These are phyloP conservation scores for Saussurea involucrata DNA, from an alignment of 129 eudicot species.

Conservation along the genomic window DNA sequence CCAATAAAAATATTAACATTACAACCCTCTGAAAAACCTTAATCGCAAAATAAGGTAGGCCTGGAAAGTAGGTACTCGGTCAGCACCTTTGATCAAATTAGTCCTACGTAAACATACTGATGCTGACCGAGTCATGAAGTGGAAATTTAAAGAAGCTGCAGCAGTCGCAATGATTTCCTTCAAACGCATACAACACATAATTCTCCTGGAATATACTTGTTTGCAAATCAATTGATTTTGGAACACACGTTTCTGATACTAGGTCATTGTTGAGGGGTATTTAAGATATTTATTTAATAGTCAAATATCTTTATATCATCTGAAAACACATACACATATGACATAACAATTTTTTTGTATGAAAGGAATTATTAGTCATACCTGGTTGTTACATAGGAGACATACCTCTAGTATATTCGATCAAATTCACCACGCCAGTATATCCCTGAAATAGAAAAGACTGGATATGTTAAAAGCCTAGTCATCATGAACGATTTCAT, in stretches of 20 bases:
- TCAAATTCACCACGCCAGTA: constrained; percentile 64
- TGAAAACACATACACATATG: not conserved
- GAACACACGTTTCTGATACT: not conserved
- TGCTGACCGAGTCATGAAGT: too few relatives aligned
- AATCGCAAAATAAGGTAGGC: too few relatives aligned
- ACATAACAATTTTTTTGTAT: not conserved
- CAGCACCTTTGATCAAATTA: too few relatives aligned
- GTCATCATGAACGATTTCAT: not conserved
- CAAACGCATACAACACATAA: constrained; percentile 10
- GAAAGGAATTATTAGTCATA: constrained; percentile 10
- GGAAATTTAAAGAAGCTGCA: constrained; percentile 46
- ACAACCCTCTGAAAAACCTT: too few relatives aligned
- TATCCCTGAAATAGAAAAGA: constrained; percentile 54
- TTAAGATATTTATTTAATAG: constrained; percentile 1
- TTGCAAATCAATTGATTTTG: not conserved
- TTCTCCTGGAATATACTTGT: not conserved
- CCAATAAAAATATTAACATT: too few relatives aligned
- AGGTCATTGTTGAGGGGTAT: not conserved
- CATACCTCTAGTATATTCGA: constrained; percentile 48
- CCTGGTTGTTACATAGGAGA: constrained; percentile 83
- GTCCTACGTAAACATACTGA: too few relatives aligned
- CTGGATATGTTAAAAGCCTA: not conserved
- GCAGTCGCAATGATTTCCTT: constrained; percentile 81
- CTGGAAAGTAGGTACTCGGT: too few relatives aligned
- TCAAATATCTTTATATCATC: not conserved